These are phyloP conservation scores for Blastobotrys raffinosifermentans DNA, from an alignment of 1,139 yeast species.

Conservation along the genomic window DNA sequence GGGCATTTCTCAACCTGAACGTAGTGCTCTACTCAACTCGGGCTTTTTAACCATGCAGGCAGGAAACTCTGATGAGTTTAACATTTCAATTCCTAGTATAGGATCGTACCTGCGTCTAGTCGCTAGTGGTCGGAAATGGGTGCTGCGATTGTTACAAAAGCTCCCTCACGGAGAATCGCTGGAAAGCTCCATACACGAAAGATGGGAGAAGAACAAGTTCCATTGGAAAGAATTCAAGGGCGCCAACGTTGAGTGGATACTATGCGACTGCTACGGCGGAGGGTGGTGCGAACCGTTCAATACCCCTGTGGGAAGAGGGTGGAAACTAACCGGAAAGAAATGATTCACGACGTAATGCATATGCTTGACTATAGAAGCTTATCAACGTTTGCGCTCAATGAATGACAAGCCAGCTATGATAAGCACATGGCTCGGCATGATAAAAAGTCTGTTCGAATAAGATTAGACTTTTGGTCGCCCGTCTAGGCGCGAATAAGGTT, in stretches of 20 bases:
- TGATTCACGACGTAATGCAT: too few relatives aligned
- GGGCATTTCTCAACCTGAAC: slow-evolving; percentile 7
- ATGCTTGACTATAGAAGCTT: too few relatives aligned
- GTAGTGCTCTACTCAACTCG: slow-evolving; percentile 36
- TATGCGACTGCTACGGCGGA: slow-evolving; percentile 63
- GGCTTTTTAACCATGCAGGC: slow-evolving; percentile 55
- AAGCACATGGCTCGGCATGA: too few relatives aligned
- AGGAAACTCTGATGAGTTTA: slow-evolving; percentile 42
- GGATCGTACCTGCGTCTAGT: slow-evolving; percentile 51
- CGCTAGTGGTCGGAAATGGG: slow-evolving; percentile 45
- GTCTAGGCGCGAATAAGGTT: too few relatives aligned
- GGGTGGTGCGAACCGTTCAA: slow-evolving; percentile 62
- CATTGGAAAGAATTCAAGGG: slow-evolving; percentile 58
- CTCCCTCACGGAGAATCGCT: slow-evolving; percentile 48
- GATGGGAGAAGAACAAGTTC: slow-evolving; percentile 44
- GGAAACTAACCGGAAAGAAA: slow-evolving; percentile 52
- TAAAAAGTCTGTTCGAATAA: too few relatives aligned
- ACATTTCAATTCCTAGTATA: slow-evolving; percentile 55
- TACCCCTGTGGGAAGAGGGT: slow-evolving; percentile 68
- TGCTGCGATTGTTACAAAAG: slow-evolving; percentile 41
- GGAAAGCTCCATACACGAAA: slow-evolving; percentile 44
- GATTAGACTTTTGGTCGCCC: too few relatives aligned
- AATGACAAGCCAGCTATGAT: too few relatives aligned
- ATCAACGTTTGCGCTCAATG: too few relatives aligned
- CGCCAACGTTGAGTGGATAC: slow-evolving; percentile 52